Base-by-base conservation (phyloP, 108 stramenopile genomes). In the Nitzschia putrida region DNA sequence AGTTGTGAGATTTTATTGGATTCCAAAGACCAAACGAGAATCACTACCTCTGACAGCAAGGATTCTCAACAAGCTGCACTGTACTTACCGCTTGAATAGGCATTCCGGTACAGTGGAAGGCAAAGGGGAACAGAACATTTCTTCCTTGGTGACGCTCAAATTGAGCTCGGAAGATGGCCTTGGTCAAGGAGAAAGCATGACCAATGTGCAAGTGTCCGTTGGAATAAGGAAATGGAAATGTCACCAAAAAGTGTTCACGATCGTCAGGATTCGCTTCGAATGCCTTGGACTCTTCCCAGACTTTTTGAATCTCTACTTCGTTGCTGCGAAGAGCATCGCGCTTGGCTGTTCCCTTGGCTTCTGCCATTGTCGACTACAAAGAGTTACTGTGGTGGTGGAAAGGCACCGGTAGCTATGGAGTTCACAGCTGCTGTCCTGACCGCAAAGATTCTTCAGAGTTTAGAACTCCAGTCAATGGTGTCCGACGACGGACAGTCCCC, bases 41-140 rank as follows among this genome's bases (percentile, higher is more conserved):
- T 20, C 25, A 25, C 18, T 7, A 56, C 2, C 22, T 56, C 16
- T 13, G 22, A 16, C 22, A 23, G 1, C 5, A 13, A 13, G 22
- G 22, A 26, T 56, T 26, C 13, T 56, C 22, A 56, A 25, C 13
- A n/a, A 11, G 53, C n/a, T n/a, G n/a, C n/a, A 20, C 64, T n/a
- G 8, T 22, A 83, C 89, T 70, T 77, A 90, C 89, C 58, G 96
- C 96, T 88, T 98, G 96, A 74, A 99, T 99, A 21, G 98, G 98
- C 97, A 98, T 98, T 53, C 98, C 98, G 0, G 98, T 99, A 79
- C 97, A 98, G 84, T 99, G 98, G 70, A 98, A 98, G 16, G 93
- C 98, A 79, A 99, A 99, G 41, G 98, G 98, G 67, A 96, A 99
- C 57, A 98, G 70, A 8, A 95, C 96, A 74, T 98, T 95, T 71